phyloP scores from a whole-genome alignment of 129 eudicot genomes.

The Artemisia tridentata region DNA sequence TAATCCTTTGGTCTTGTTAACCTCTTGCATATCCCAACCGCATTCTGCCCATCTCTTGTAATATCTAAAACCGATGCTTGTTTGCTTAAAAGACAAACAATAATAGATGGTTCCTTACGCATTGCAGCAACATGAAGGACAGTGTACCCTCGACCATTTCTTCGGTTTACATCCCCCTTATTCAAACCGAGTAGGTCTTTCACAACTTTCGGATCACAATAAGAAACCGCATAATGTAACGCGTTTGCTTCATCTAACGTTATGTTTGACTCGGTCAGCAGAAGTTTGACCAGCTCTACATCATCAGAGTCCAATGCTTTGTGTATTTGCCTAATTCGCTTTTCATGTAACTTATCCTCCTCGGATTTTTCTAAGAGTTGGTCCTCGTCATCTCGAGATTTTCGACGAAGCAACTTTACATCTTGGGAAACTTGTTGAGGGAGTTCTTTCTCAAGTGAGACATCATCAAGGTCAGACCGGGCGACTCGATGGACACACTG shows the following conservation, averaged over 20 bases:
- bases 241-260: constrained; percentile 67
- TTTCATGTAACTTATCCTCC: constrained; percentile 36
- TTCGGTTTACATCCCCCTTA: constrained; percentile 55
- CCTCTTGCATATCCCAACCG: constrained; percentile 56
- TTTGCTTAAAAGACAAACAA: constrained; percentile 49
- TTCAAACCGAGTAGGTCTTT: constrained; percentile 52
- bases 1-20: constrained; percentile 68
- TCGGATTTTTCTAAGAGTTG: constrained; percentile 19
- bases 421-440: constrained; percentile 44
- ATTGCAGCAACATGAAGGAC: constrained; percentile 80
- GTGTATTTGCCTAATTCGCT: constrained; percentile 55
- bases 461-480: constrained; percentile 55
- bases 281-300: constrained; percentile 61
- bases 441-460: constrained; percentile 59
- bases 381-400: constrained; percentile 16
- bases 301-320: constrained; percentile 78
- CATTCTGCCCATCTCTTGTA: constrained; percentile 59
- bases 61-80: constrained; percentile 47
- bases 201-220: constrained; percentile 67
- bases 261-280: constrained; percentile 55
- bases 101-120: constrained; percentile 64
- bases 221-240: constrained; percentile 72
- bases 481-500: constrained; percentile 58
- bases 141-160: constrained; percentile 57
- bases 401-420: constrained; percentile 38